Percentiles rank a stretch among this genome's conserved stretches.
Conservation (phyloP, 2,329 filamentous ascomycete species). For the Emmonsiellopsis sp. region DNA sequence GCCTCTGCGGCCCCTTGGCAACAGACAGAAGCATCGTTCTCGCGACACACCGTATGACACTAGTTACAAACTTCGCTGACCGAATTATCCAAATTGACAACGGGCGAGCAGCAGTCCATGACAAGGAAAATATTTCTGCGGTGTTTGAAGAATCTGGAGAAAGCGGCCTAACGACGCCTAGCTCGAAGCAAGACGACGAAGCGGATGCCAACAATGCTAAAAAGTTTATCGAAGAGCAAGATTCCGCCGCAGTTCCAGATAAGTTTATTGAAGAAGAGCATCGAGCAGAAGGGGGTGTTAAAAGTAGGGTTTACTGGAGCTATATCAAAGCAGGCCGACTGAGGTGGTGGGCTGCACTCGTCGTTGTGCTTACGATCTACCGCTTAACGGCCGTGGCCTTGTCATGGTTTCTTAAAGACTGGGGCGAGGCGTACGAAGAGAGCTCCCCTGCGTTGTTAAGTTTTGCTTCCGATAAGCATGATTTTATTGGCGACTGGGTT, state of each 20-base stretch:
- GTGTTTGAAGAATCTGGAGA: constrained; percentile 29
- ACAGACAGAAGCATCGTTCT: constrained; percentile 48
- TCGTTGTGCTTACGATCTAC: constrained; percentile 54
- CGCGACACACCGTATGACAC: constrained; percentile 58
- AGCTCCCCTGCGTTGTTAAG: constrained; percentile 6
- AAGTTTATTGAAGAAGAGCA: constrained; percentile 75
- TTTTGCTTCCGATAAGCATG: no score
- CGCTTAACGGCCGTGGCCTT: constrained; percentile 57
- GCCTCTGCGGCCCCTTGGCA: constrained; percentile 47
- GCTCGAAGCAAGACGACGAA: constrained; percentile 15
- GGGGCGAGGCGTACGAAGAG: constrained; percentile 64
- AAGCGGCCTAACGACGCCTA: constrained; percentile 11
- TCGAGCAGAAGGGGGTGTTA: constrained; percentile 65
- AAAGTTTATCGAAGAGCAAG: constrained; percentile 28
- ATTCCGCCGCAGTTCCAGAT: constrained; percentile 50
- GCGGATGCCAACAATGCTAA: neutral
- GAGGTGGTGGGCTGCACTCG: constrained; percentile 60
- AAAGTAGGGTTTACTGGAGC: constrained; percentile 68
- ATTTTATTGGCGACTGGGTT: constrained; percentile 14
- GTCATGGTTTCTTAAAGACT: constrained; percentile 76
- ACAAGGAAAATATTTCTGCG: constrained; percentile 39
- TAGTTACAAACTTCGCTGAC: constrained; percentile 63
- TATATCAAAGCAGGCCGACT: constrained; percentile 76
- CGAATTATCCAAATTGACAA: constrained; percentile 63
- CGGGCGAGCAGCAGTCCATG: constrained; percentile 47